Conservation (phyloP, 148 eudicot genomes). For the Camellia sinensis region DNA sequence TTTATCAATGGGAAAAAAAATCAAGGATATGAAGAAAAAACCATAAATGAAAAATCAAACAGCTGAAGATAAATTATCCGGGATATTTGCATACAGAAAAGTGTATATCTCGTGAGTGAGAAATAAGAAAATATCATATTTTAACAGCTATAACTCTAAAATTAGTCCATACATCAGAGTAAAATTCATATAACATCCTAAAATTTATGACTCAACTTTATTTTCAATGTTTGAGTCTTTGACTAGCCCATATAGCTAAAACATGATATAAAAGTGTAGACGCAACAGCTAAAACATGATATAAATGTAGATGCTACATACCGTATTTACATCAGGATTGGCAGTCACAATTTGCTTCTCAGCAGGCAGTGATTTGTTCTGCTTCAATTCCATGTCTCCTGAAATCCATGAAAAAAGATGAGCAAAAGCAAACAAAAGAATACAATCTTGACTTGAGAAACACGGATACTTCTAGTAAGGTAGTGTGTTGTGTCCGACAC, state of each 20-base stretch:
- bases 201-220: too few relatives aligned
- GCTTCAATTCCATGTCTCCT: conserved; percentile 84
- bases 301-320: conserved; percentile 26
- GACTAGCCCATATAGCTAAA: too few relatives aligned
- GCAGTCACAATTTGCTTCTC: conserved; percentile 82
- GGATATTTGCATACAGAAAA: not conserved
- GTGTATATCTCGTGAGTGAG: not conserved
- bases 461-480: too few relatives aligned
- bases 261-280: not conserved
- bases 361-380: conserved; percentile 56
- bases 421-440: not conserved
- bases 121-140: not conserved
- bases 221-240: too few relatives aligned
- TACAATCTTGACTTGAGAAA: not conserved
- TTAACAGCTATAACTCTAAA: not conserved
- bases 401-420: conserved; percentile 19
- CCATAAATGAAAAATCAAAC: not conserved
- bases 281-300: conserved; percentile 18
- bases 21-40: too few relatives aligned
- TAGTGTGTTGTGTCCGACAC: too few relatives aligned
- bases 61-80: not conserved
- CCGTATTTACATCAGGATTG: conserved; percentile 64
- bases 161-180: too few relatives aligned
- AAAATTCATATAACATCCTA: too few relatives aligned
- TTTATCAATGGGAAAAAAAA: too few relatives aligned